Base-by-base conservation (phyloP, 2,329 filamentous ascomycete genomes). In the Monilinia polystroma region DNA sequence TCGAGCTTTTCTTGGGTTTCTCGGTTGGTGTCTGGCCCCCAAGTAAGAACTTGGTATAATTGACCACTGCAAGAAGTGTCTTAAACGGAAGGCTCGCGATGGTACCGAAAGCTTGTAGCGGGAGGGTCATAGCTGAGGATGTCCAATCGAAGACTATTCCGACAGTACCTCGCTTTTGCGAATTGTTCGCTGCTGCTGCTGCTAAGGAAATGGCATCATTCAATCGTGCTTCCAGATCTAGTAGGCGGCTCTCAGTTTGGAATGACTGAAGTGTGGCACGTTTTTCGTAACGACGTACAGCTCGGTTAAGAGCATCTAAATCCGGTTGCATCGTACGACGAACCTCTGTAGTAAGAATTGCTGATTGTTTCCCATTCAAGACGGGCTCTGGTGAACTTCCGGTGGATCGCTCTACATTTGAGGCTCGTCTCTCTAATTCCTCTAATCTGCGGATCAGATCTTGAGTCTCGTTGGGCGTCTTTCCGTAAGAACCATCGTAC, bases 261-360 rank as follows among this genome's bases (percentile, higher is more conserved):
- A 90, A 83, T 12, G 90, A 85, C 38, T 93, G 84, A 10, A 93
- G 81, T 0, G 89, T 89, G 5, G 90, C 87, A 73, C 93, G 91
- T 79, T 96, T 97, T 80, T 98, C 94, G 73, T 97, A 97, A 47
- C 92, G 87, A 26, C 94, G 86, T 55, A 98, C 90, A 4, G 94
- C 93, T 58, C 94, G 88, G 73, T 93, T 95, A 43, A 98, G 81
- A 0, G 92, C 91, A 73, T 97, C 93, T 7, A 98, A 83, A 68
- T 97, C 92, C 0, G 92, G 89, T 71, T 93, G 90, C 14, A 94
- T 81, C 38, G 82, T 80, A 68, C 85, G 86, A 53, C 87, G 85
- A 16, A 91, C 82, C 67, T 91, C 87, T 6, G 80, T 81, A 3
- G 77, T 79, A 3, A 80, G 70, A 4, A 80, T 65, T 7, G 80